These are phyloP conservation scores for Pseudoturritis turrita DNA, from an alignment of 345 rosid species.

Conservation along the genomic window DNA sequence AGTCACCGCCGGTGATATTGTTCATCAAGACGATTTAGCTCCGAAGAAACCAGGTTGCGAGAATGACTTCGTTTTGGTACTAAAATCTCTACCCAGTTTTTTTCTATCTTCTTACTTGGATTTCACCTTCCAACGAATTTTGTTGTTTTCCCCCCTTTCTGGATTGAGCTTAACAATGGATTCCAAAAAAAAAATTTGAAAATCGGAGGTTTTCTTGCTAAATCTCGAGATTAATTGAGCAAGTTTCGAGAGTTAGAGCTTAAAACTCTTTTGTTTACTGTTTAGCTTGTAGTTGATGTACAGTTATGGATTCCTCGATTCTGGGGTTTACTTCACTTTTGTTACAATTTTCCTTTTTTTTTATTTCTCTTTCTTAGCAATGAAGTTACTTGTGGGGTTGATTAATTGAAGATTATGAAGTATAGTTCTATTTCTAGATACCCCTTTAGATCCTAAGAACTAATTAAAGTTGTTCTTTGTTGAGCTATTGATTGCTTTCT, in stretches of 20 bases:
- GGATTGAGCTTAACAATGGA: not conserved
- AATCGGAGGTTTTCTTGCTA: conserved; percentile 5
- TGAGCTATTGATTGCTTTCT: not conserved
- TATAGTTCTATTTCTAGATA: not conserved
- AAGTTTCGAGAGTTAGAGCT: not conserved
- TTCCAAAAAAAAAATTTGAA: not conserved
- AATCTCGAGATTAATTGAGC: not conserved
- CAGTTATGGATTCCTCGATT: not conserved
- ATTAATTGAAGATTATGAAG: not conserved
- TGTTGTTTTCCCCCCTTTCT: not conserved
- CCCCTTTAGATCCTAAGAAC: not conserved
- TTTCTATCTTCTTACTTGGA: conserved; percentile 12
- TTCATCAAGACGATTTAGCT: conserved; percentile 78
- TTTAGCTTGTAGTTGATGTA: conserved; percentile 18
- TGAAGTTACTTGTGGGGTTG: not conserved
- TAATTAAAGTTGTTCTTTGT: not conserved
- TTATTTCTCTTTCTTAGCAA: not conserved
- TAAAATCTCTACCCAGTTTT: conserved; percentile 11
- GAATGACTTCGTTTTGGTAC: conserved; percentile 95
- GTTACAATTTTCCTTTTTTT: not conserved
- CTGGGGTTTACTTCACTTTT: not conserved
- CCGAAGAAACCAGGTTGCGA: conserved; percentile 99
- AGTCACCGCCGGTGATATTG: conserved; percentile 81
- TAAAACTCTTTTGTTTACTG: not conserved
- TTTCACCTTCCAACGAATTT: conserved; percentile 20